Percentiles rank a stretch among this genome's conserved stretches.
These are phyloP conservation scores for Lantana camara DNA, from an alignment of 257 asterid species.

Conservation along the genomic window DNA sequence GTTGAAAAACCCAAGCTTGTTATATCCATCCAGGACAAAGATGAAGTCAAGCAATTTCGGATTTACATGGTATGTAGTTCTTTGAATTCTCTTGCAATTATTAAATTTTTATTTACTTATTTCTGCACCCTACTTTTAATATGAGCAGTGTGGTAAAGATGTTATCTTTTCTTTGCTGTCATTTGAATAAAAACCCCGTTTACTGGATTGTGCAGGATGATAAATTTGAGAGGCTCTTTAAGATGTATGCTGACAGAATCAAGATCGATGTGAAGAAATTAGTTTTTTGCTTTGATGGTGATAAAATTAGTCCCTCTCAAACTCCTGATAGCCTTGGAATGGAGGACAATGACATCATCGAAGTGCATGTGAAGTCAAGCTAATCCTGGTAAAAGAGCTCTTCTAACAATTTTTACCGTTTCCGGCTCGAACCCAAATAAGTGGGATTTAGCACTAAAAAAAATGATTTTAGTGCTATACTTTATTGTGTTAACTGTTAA, in stretches of 20 bases:
- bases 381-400: slow-evolving; percentile 42
- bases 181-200: neutral
- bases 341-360: slow-evolving; percentile 91
- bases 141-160: neutral
- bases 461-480: neutral
- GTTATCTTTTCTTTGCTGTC: neutral
- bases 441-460: slow-evolving; percentile 4
- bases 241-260: slow-evolving; percentile 66
- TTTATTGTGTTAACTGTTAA: neutral
- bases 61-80: slow-evolving; percentile 51
- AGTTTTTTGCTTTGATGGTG: slow-evolving; percentile 80
- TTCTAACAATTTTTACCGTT: slow-evolving; percentile 13
- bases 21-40: slow-evolving; percentile 67
- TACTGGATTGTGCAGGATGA: slow-evolving; percentile 61
- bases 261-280: slow-evolving; percentile 58
- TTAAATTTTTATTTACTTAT: neutral
- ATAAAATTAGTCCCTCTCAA: slow-evolving; percentile 56
- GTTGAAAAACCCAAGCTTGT: slow-evolving; percentile 60
- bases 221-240: slow-evolving; percentile 77
- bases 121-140: slow-evolving; percentile 4
- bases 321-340: slow-evolving; percentile 76
- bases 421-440: slow-evolving; percentile 3
- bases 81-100: neutral
- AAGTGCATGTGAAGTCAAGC: slow-evolving; percentile 65
- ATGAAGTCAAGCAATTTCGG: slow-evolving; percentile 58